phyloP scores from a whole-genome alignment of 495 filamentous ascomycete genomes.

The Aspergillus olivimuriae region DNA sequence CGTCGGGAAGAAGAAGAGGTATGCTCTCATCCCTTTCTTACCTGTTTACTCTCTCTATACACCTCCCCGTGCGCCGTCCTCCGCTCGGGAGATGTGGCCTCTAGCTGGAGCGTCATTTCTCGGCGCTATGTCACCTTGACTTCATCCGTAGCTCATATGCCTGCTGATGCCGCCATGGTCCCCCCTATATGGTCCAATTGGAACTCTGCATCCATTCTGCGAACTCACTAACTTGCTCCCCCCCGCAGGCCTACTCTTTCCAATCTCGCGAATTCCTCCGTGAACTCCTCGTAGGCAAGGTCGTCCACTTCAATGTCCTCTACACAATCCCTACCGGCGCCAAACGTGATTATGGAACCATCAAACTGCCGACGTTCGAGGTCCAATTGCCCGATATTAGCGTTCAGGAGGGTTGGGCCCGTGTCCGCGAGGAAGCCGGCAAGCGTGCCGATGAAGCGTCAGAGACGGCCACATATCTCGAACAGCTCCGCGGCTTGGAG shows the following conservation, averaged over 20 bases:
- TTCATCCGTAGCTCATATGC: too few relatives aligned
- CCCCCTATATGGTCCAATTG: too few relatives aligned
- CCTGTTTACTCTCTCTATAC: neutral
- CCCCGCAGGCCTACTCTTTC: conserved; percentile 66
- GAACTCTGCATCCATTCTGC: neutral
- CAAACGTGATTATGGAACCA: conserved; percentile 80
- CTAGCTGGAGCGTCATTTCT: neutral
- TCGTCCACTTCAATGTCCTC: conserved; percentile 72
- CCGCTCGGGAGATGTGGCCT: conserved; percentile 5
- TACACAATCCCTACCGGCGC: conserved; percentile 75
- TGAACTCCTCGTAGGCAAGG: conserved; percentile 75
- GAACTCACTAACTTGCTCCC: conserved; percentile 4
- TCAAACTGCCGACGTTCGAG: conserved; percentile 63
- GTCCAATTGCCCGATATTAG: conserved; percentile 70
- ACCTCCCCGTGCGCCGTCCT: neutral
- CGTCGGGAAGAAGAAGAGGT: conserved; percentile 87
- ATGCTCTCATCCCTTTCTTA: conserved; percentile 12
- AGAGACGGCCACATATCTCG: conserved; percentile 60
- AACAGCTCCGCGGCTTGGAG: conserved; percentile 72
- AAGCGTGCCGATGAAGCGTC: conserved; percentile 75
- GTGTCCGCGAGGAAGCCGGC: conserved; percentile 86
- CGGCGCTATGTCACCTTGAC: too few relatives aligned
- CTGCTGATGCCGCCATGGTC: too few relatives aligned
- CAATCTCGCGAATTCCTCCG: conserved; percentile 90
- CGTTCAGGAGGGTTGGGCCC: conserved; percentile 82